A percentile compares a stretch with the other conserved stretches of the same genome.
These are phyloP conservation scores for Amphicarpaea edgeworthii DNA, from an alignment of 306 rosid species.

Conservation along the genomic window DNA sequence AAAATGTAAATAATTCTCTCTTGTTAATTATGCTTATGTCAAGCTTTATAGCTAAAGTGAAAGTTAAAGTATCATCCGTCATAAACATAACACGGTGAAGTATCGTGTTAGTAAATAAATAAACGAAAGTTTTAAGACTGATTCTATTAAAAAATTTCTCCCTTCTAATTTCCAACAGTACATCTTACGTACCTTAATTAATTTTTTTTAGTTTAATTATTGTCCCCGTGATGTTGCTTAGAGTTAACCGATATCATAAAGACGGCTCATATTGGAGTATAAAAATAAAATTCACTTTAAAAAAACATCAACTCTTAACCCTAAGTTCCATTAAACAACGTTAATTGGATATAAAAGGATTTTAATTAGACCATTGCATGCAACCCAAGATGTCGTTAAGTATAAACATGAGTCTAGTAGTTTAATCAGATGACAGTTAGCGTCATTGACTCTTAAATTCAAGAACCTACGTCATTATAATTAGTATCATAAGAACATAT, in stretches of 20 bases:
- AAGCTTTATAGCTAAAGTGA: conserved; percentile 6
- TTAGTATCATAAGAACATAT: conserved; percentile 2
- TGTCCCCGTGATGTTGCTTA: too few species aligned
- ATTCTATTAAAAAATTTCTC: not conserved
- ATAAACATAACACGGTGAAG: not conserved
- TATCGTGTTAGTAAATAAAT: conserved; percentile 1
- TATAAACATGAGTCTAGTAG: not conserved
- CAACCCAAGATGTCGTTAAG: conserved; percentile 2
- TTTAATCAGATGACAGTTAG: conserved; percentile 17
- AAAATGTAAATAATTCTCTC: not conserved
- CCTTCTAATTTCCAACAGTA: not conserved
- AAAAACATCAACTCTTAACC: not conserved
- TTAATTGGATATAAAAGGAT: conserved; percentile 2
- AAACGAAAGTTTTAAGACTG: not conserved
- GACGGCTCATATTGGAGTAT: too few species aligned
- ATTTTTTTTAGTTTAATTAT: not conserved
- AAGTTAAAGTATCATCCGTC: not conserved
- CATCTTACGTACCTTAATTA: not conserved
- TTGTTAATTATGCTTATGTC: not conserved
- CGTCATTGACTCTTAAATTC: conserved; percentile 34
- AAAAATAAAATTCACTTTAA: not conserved
- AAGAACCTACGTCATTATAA: not conserved
- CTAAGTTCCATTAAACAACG: not conserved
- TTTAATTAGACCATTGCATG: conserved; percentile 13
- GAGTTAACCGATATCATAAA: not conserved